Evolutionary conservation across 2,329 filamentous ascomycete species (phyloP), one percentile per base, ranked within the genome.

Genomic region (Aspergillus oerlinghausenensis): DNA sequence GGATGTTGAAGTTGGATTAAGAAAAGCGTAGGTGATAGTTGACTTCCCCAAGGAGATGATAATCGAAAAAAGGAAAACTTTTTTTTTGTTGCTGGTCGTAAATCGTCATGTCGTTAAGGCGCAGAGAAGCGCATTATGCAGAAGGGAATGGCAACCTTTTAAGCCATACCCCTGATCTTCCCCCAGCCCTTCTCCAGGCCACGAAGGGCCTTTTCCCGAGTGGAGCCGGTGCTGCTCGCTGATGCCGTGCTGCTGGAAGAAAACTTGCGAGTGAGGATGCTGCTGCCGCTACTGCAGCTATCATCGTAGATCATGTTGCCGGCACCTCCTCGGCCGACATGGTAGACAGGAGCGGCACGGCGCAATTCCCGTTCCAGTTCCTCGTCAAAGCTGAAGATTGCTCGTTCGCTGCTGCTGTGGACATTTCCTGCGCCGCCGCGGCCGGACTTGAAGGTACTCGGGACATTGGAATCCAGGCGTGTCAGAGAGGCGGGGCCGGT

Each of bases 341-440:
- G 82, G 77, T 85, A 87, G 59, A 87, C 80, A 19, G 84, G 84
- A 2, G 84, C 83, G 49, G 80, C 77, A 38, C 80, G 76, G 55
- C 80, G 77, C 60, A 82, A 75, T 58, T 84, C 80, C 56, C 80
- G 80, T 63, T 83, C 79, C 52, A 87, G 78, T 66, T 87, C 84
- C 74, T 87, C 84, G 70, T 87, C 84, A 73, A 87, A 87, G 71
- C 80, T 82, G 78, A 87, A 87, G 70, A 87, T 85, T 67, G 82
- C 78, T 43, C 82, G 78, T 64, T 86, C 81, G 59, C 72, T 73
- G 67, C 73, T 75, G 65, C 66, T 71, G 73, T 81, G 78, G 60
- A 83, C 74, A 67, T 84, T 84, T 60, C 82, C 82, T 17, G 79
- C 80, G 48, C 82, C 82, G 54, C 82, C 82, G 50, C 82, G 80